These are phyloP conservation scores for Backusella tuberculispora DNA, from an alignment of 192 early-diverging fungal species.

Conservation along the genomic window DNA sequence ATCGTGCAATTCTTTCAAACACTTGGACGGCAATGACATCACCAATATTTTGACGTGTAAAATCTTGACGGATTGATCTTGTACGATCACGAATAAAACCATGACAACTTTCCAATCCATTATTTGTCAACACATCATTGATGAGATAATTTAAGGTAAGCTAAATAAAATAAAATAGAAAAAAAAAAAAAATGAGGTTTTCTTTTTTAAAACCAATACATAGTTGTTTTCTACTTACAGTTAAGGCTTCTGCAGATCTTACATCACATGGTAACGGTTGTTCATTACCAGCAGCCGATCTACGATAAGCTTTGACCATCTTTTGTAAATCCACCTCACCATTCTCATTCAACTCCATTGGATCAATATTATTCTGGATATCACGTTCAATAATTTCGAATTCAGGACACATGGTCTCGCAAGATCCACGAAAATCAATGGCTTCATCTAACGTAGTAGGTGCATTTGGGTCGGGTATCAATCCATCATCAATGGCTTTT, in stretches of 20 bases:
- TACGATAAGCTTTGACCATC: slow-evolving; percentile 83
- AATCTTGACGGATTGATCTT: slow-evolving; percentile 84
- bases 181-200: background rate
- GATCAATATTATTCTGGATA: slow-evolving; percentile 70
- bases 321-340: slow-evolving; percentile 55
- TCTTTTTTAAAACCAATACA: background rate
- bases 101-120: slow-evolving; percentile 67
- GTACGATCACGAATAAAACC: slow-evolving; percentile 86
- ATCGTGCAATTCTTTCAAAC: slow-evolving; percentile 87
- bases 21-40: slow-evolving; percentile 65
- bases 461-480: slow-evolving; percentile 61
- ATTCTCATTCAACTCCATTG: slow-evolving; percentile 65
- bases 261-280: slow-evolving; percentile 89
- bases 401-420: slow-evolving; percentile 87
- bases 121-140: slow-evolving; percentile 53
- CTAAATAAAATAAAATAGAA: slow-evolving; percentile 11
- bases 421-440: slow-evolving; percentile 74
- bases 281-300: slow-evolving; percentile 85
- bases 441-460: slow-evolving; percentile 67
- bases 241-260: slow-evolving; percentile 73
- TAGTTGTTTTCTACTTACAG: slow-evolving; percentile 44
- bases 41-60: slow-evolving; percentile 83
- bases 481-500: slow-evolving; percentile 62
- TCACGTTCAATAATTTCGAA: slow-evolving; percentile 88
- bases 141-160: slow-evolving; percentile 72